Percentiles rank a stretch among this genome's conserved stretches.
Evolutionary conservation across 441 rosid genomes (phyloP).

Genomic region (Cnidoscolus chayamansa): DNA sequence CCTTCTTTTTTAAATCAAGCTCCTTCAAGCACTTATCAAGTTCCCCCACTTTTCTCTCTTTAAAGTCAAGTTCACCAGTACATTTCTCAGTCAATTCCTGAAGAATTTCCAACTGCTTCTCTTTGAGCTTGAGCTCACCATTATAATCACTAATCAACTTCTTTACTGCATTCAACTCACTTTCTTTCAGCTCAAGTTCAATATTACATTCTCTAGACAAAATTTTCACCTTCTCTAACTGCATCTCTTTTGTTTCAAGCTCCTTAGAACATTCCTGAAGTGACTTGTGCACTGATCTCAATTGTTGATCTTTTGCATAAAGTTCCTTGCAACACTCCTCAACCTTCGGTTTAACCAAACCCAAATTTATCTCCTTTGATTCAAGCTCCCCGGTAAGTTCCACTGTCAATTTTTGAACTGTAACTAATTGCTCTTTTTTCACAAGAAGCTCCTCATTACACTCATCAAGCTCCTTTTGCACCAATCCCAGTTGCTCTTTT

Average conservation of each 20-base stretch:
- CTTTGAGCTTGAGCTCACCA: constrained; percentile 12
- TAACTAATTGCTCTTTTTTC: constrained; percentile 21
- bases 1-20: constrained; percentile 10
- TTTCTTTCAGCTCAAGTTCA: constrained; percentile 18
- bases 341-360: constrained; percentile 3
- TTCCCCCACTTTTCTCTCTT: constrained; percentile 19
- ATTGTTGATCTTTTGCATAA: constrained; percentile 19
- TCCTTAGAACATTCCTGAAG: constrained; percentile 26
- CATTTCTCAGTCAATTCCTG: constrained; percentile 8
- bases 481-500: constrained; percentile 24
- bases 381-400: constrained; percentile 19
- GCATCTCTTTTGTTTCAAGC: constrained; percentile 26
- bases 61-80: constrained; percentile 21
- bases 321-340: constrained; percentile 21
- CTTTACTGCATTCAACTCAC: constrained; percentile 20
- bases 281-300: constrained; percentile 16
- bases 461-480: constrained; percentile 16
- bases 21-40: constrained; percentile 7
- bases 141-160: constrained; percentile 5
- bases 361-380: constrained; percentile 25
- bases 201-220: constrained; percentile 13
- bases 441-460: constrained; percentile 26
- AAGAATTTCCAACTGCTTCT: constrained; percentile 24
- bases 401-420: constrained; percentile 16
- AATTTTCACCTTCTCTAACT: constrained; percentile 22